Conservation (phyloP, 2,329 filamentous ascomycete species). For the Dactylellina cionopaga region DNA sequence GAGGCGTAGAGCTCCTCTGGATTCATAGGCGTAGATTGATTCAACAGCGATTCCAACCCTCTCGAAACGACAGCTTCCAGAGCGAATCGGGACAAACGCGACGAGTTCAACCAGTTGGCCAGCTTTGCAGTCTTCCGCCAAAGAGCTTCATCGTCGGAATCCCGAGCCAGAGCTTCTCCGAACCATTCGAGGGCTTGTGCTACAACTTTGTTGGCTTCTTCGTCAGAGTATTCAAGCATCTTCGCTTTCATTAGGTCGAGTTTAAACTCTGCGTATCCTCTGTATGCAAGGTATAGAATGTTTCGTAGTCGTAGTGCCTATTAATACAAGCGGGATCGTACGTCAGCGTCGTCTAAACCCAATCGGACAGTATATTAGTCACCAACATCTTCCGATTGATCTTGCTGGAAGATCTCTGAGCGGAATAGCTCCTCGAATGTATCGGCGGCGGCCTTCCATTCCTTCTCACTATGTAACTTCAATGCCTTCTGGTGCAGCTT, state of each 20-base stretch:
- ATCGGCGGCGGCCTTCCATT: constrained; percentile 74
- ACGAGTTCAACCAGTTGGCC: constrained; percentile 55
- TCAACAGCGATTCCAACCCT: constrained; percentile 33
- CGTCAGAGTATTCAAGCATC: constrained; percentile 50
- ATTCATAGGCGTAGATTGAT: constrained; percentile 44
- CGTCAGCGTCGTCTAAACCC: too few species aligned
- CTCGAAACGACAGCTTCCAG: constrained; percentile 55
- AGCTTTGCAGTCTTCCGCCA: constrained; percentile 57
- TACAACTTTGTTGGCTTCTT: constrained; percentile 60
- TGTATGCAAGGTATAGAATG: constrained; percentile 90
- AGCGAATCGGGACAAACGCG: constrained; percentile 55
- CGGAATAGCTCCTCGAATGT: constrained; percentile 87
- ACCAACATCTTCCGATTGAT: constrained; percentile 68
- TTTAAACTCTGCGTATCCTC: constrained; percentile 91
- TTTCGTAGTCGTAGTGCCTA: constrained; percentile 43
- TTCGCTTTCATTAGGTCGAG: constrained; percentile 72
- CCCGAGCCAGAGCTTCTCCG: constrained; percentile 54
- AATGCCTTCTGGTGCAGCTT: constrained; percentile 93
- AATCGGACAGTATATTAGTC: too few species aligned
- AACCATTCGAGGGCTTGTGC: constrained; percentile 57
- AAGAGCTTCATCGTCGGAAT: constrained; percentile 55
- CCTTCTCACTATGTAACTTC: constrained; percentile 89
- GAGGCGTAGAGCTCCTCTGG: constrained; percentile 56
- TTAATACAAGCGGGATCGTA: too few species aligned
- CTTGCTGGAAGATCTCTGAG: constrained; percentile 87